Conservation (phyloP, 176 grass and related monocot species). For the Pharus latifolius region DNA sequence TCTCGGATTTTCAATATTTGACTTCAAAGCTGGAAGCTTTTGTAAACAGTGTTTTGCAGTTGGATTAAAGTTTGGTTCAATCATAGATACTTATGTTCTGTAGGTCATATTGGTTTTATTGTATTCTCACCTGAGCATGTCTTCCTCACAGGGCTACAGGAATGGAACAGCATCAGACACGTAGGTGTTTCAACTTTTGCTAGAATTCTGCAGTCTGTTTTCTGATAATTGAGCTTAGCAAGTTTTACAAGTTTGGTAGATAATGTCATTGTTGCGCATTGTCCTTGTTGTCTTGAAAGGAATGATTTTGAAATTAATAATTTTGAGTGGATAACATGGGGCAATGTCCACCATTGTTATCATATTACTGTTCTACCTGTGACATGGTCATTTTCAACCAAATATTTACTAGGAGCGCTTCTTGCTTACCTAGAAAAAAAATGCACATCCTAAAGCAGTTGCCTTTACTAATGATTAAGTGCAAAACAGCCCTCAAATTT, state of each 20-base stretch:
- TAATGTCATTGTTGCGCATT: background rate
- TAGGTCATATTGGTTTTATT: background rate
- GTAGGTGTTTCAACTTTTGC: constrained; percentile 38
- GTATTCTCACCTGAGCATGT: constrained; percentile 24
- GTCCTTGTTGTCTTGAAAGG: background rate
- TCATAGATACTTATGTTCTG: background rate
- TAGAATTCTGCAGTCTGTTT: background rate
- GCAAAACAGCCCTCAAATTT: background rate
- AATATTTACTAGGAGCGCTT: too few species aligned
- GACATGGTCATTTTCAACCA: too few species aligned
- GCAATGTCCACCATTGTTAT: background rate
- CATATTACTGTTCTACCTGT: background rate
- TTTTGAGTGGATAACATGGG: background rate
- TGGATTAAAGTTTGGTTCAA: background rate
- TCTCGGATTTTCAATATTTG: background rate
- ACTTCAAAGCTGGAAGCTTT: background rate
- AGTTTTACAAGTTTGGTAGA: background rate
- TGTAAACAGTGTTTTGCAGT: background rate
- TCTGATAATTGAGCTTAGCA: constrained; percentile 3
- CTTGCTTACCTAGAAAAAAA: background rate
- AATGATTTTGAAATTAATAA: background rate
- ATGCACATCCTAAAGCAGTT: background rate
- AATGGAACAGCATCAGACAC: constrained; percentile 79
- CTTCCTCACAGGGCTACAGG: constrained; percentile 76
- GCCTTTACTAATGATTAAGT: background rate